Conservation (phyloP, 2,329 filamentous ascomycete species). For the Trichoderma guizhouense region DNA sequence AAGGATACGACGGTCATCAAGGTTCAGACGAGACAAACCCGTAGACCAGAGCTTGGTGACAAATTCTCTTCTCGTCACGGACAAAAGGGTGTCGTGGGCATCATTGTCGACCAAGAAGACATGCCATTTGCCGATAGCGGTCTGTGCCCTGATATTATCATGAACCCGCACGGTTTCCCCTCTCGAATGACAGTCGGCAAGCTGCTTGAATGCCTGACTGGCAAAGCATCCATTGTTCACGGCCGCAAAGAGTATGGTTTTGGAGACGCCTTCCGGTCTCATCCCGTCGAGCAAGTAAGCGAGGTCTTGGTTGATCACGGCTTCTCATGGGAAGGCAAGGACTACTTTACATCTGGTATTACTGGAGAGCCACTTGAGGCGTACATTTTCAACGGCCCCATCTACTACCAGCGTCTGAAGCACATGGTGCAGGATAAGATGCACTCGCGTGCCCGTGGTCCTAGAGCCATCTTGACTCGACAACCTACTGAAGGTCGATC, state of each 20-base stretch:
- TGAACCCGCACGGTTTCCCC: slow-evolving; percentile 99
- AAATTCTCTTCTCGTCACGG: slow-evolving; percentile 99
- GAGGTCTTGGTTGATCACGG: slow-evolving; percentile 79
- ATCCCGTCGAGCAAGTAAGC: slow-evolving; percentile 86
- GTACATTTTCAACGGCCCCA: slow-evolving; percentile 97
- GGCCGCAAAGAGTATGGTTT: slow-evolving; percentile 85
- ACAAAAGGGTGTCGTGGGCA: slow-evolving; percentile 95
- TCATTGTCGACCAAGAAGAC: slow-evolving; percentile 94
- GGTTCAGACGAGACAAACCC: slow-evolving; percentile 92
- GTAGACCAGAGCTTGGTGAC: slow-evolving; percentile 90
- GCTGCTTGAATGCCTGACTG: slow-evolving; percentile 89
- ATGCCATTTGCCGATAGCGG: slow-evolving; percentile 93
- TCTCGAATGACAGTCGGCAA: slow-evolving; percentile 99
- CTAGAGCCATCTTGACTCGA: slow-evolving; percentile 84
- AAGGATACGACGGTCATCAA: slow-evolving; percentile 85
- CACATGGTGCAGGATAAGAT: slow-evolving; percentile 99
- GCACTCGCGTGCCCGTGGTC: slow-evolving; percentile 90
- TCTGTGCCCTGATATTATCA: slow-evolving; percentile 96
- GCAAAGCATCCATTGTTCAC: slow-evolving; percentile 85
- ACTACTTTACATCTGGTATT: slow-evolving; percentile 92
- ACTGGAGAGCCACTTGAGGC: slow-evolving; percentile 91
- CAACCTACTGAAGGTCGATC: slow-evolving; percentile 96
- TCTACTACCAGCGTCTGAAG: slow-evolving; percentile 99
- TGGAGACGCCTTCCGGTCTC: slow-evolving; percentile 74
- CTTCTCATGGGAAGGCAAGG: slow-evolving; percentile 96